Conservation (phyloP, 768 basidiomycete species). For the Mycena polygramma region DNA sequence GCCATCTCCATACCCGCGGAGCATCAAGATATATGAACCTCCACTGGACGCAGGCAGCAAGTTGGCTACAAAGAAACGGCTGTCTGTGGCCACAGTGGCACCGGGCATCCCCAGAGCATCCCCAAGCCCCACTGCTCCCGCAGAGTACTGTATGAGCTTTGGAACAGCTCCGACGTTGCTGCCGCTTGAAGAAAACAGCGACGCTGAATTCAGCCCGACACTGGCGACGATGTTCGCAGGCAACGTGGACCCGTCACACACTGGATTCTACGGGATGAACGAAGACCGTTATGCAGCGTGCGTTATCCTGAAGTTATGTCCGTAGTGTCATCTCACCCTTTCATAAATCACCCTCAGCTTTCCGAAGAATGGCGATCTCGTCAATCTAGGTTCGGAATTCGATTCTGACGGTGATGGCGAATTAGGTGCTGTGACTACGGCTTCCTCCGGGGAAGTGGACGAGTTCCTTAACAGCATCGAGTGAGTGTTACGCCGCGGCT, state of each 20-base stretch:
- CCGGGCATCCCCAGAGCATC: constrained; percentile 8
- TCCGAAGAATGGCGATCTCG: background rate
- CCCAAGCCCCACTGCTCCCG: background rate
- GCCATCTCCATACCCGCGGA: background rate
- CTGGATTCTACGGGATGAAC: background rate
- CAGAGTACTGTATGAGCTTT: constrained; percentile 1
- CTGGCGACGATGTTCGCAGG: background rate
- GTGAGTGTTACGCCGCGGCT: background rate
- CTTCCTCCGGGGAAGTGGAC: background rate
- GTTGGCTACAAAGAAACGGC: constrained; percentile 11
- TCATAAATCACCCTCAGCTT: constrained; percentile 1
- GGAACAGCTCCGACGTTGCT: background rate
- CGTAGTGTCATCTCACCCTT: too few relatives aligned
- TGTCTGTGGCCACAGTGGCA: constrained; percentile 2
- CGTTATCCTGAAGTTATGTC: background rate
- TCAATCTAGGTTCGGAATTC: too few relatives aligned
- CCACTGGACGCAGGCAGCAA: background rate
- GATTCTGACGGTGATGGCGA: too few relatives aligned
- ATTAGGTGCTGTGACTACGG: background rate
- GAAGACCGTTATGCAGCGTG: constrained; percentile 25
- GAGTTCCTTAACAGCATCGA: constrained; percentile 5
- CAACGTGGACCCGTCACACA: background rate
- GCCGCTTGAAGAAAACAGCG: background rate
- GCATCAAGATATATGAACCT: background rate
- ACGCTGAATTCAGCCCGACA: background rate